Evolutionary conservation across 2,329 filamentous ascomycete genomes (phyloP).

Genomic region (Hortaea werneckii): DNA sequence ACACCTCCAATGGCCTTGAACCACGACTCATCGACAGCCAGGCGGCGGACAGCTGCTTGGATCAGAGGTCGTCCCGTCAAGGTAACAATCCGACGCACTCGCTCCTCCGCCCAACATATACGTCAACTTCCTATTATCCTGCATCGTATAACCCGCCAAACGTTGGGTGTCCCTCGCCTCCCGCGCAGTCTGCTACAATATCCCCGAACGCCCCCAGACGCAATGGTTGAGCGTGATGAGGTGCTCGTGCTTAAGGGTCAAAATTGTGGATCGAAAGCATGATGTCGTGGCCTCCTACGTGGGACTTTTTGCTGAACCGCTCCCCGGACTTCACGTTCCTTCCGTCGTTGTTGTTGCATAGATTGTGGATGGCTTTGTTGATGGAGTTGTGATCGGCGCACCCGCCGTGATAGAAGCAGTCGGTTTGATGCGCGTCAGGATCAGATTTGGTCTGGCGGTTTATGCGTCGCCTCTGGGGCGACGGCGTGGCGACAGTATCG

Average conservation of each 20-base stretch:
- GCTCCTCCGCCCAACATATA: not conserved
- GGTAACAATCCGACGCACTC: not conserved
- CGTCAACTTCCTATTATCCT: not conserved
- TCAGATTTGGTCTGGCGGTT: too few relatives aligned
- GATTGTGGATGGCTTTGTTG: not conserved
- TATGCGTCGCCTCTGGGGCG: too few relatives aligned
- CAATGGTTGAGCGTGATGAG: not conserved
- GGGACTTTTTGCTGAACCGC: not conserved
- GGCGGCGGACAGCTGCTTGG: too few relatives aligned
- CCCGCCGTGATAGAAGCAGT: not conserved
- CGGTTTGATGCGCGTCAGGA: too few relatives aligned
- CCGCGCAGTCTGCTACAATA: not conserved
- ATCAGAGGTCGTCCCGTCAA: not conserved
- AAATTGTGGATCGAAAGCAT: not conserved
- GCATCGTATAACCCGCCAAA: not conserved
- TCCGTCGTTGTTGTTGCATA: not conserved
- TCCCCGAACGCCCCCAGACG: not conserved
- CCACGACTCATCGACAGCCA: too few relatives aligned
- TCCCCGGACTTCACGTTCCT: not conserved
- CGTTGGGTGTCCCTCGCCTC: not conserved
- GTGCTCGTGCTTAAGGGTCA: not conserved
- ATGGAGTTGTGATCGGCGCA: not conserved
- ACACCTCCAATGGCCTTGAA: too few relatives aligned
- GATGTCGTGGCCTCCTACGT: not conserved
- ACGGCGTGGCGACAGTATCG: too few relatives aligned